Evolutionary conservation across 768 basidiomycete species (phyloP), one percentile per base, ranked within the genome.

Genomic region (Termitomyces sp.): DNA sequence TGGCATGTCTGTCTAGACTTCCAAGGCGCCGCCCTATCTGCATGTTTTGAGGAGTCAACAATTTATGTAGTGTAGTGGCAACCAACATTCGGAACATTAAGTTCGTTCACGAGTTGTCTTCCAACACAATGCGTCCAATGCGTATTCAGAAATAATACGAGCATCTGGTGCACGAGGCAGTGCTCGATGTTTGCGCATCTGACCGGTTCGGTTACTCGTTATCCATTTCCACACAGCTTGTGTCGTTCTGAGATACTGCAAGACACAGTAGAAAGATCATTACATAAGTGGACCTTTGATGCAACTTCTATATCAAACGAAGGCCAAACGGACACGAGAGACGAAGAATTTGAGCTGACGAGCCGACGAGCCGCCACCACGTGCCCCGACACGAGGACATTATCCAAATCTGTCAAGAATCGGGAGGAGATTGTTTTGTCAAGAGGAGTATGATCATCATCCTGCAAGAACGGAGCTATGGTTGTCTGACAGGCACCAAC

Each of bases 381-480:
- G 42, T 56, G 54, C 44, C 58, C 60, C 47, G 59, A 33, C 53
- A 61, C 24, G 32, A 57, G 49, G 33, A 28, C 28, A 30, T 16
- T 50, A 24, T 33, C 20, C 24, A 33, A 40, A 58, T 59, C 62
- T 51, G 42, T 30, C 8, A 36, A n/a, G 33, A 36, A 58, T 47
- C 51, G 57, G 30, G 50, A 12, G 55, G 53, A 55, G 54, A 58
- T 33, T 32, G 13, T 12, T 40, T 40, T 55, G 58, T 61, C 58
- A 59, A 57, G 48, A 45, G 51, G 55, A 40, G 51, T 32, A 50
- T 48, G 47, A 60, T 32, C 42, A 45, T 58, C 33, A 49, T 73
- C 73, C 72, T 74, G 68, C 65, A 72, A 73, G 68, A 59, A 67
- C 74, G 74, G 73, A 72, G 58, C 30, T 61, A 70, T 72, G 73